Base-by-base conservation (phyloP, 1,284 basidiomycete species). In the Chiua sp. region DNA sequence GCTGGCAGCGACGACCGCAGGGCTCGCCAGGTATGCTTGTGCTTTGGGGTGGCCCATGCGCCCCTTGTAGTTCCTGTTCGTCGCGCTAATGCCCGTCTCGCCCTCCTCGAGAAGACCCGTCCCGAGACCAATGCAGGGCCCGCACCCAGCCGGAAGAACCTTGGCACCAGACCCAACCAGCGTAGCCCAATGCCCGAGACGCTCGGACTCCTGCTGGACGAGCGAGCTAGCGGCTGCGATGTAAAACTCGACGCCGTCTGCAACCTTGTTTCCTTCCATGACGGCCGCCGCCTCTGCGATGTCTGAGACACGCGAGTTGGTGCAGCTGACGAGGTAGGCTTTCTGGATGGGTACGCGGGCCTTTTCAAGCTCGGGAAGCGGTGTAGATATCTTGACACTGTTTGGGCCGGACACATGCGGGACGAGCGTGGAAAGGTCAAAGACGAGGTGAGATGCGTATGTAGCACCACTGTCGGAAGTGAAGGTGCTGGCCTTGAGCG, bases 51-150 rank as follows among this genome's bases (percentile, higher is more conserved):
- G 88, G 2, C 97, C 97, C 97, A 99, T 99, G 13, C 97, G 84
- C 7, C 97, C 97, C 80, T 99, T 99, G 80, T 98, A 99, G 74
- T 99, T 99, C 74, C 97, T 84, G 78, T 99, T 99, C 16, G 97
- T 99, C 8, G 98, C 97, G 67, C 93, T 96, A 74, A 99, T 99
- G 1, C 97, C 97, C 3, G 91, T 90, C 77, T 99, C 85, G 5
- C 97, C 97, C 69, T 98, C 96, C 74, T 98, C 90, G 28, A 99
- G 80, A 56, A 99, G 79, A 18, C 98, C 98, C 2, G 90, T 90
- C 5, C 97, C 97, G 7, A 99, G 84, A 26, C 98, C 98, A 64
- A 99, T 99, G 75, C 98, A 99, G 0, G 97, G 97, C 0, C 97
- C 98, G 72, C 98, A 99, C 2, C 97, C 98, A 0, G 97, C 92